Conservation (phyloP, 202 grass and related monocot genomes). For the Bolboschoenoplectus hybrid region DNA sequence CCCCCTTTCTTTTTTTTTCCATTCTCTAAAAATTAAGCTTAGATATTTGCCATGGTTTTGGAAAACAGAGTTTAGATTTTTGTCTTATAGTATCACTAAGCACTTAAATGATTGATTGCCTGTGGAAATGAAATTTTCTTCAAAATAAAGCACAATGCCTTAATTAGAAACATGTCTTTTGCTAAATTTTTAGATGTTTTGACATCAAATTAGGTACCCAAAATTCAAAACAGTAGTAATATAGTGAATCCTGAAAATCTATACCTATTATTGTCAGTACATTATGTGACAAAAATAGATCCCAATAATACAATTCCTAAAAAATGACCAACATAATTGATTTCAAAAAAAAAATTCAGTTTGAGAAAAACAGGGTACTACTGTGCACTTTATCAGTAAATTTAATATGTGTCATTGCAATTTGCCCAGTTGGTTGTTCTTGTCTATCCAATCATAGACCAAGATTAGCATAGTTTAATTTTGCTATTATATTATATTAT, state of each 20-base stretch:
- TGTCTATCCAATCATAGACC: not conserved
- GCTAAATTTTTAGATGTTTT: not conserved
- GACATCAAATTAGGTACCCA: not conserved
- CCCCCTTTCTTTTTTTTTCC: not conserved
- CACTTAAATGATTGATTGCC: not conserved
- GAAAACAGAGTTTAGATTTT: no score
- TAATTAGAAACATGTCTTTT: no score
- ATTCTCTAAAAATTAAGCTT: no score
- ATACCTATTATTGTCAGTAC: not conserved
- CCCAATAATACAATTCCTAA: not conserved
- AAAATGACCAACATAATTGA: not conserved
- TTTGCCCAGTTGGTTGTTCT: slow-evolving; percentile 25
- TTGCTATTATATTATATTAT: not conserved
- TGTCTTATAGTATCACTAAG: not conserved
- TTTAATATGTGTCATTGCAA: not conserved
- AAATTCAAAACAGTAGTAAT: not conserved
- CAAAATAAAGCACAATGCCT: no score
- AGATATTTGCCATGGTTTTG: no score
- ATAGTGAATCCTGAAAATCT: not conserved
- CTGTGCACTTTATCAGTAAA: slow-evolving; percentile 9
- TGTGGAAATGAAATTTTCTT: not conserved
- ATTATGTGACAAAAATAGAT: not conserved
- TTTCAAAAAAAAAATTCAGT: not conserved
- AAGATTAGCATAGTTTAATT: not conserved
- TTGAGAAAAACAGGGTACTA: not conserved